Percentiles rank a stretch among this genome's conserved stretches.
phyloP scores from a whole-genome alignment of 2,329 filamentous ascomycete species.

The Arachnopeziza araneosa region DNA sequence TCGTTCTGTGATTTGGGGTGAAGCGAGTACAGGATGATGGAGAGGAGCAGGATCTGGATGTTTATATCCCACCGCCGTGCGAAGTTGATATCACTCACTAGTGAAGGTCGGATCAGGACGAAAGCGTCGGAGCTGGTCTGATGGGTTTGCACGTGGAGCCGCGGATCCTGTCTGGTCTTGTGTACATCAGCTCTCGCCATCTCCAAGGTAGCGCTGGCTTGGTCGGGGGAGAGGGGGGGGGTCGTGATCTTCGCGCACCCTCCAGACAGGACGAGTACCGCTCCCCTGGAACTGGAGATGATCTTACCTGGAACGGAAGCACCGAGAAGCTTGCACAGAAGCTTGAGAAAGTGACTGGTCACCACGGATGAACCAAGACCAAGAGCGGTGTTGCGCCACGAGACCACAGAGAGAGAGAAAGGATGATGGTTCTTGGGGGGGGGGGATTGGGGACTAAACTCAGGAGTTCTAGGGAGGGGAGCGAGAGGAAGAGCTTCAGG shows the following conservation, averaged over 20 bases:
- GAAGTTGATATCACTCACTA: no score
- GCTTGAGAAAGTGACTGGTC: not conserved
- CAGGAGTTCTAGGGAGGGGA: not conserved
- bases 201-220: not conserved
- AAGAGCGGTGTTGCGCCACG: not conserved
- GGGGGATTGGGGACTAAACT: not conserved
- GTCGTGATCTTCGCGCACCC: not conserved
- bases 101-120: no score
- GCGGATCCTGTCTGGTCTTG: no score
- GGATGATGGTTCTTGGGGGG: not conserved
- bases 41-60: not conserved
- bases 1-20: not conserved
- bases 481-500: not conserved
- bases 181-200: no score
- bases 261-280: not conserved
- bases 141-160: no score
- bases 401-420: not conserved
- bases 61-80: no score
- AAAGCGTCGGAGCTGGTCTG: no score
- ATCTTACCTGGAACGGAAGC: not conserved
- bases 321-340: conserved; percentile 2
- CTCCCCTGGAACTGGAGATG: not conserved
- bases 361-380: not conserved
- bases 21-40: not conserved
- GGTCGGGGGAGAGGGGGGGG: not conserved